Evolutionary conservation across 805 yeast genomes (phyloP), one percentile per base, ranked within the genome.

Genomic region (Metschnikowia hibisci): DNA sequence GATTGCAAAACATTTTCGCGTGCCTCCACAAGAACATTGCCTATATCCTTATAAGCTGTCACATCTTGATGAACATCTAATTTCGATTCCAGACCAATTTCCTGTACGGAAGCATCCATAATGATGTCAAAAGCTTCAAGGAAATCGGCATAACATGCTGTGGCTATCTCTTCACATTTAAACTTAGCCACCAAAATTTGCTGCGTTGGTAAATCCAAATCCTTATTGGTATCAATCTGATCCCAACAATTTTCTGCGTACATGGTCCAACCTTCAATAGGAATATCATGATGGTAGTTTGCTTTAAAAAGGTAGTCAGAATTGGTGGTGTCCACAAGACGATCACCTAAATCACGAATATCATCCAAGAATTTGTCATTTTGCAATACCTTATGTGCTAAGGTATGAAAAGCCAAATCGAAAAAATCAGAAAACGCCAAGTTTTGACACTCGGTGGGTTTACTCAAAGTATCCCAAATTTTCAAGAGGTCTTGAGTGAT

Each of bases 181-280:
- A 88, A 91, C 55, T 93, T 79, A 6, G 99, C 96, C 18, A 93
- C 98, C 46, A 93, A 71, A 26, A 87, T 86, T 62, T 93, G 99
- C 60, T 93, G 99, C 2, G 98, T 90, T 22, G 99, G 99, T 51
- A 93, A 73, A 65, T 93, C 99, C 50, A 93, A 76, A 61, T 93
- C 99, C 64, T 88, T 90, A 66, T 93, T 93, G 48, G 76, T 74
- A 61, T 88, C 96, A 55, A 93, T 93, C 63, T 88, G 96, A 40
- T 86, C 82, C 99, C 99, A 93, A 52, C 96, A 82, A 57, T 82
- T 85, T 42, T 81, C 83, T 1, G 96, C 89, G 56, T 93, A 93
- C 61, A 89, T 65, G 4, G 91, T 77, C 98, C 99, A 93, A 18
- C 97, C 98, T 64, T 93, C 99, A 41, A 91, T 73, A 9, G 99